Evolutionary conservation across 1,139 yeast species (phyloP).

Genomic region (Candida sp.): DNA sequence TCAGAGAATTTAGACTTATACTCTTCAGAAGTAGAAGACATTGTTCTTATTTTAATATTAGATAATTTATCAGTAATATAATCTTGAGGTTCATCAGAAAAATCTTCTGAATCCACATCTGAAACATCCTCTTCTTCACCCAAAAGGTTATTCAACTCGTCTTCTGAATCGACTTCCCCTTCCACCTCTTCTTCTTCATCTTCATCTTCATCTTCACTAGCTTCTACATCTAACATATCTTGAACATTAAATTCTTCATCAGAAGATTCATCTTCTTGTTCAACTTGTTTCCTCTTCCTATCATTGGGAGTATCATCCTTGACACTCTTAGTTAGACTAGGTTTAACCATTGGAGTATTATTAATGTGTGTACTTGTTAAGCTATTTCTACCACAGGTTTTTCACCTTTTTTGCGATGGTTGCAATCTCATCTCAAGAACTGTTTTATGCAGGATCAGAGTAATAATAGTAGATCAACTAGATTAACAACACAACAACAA

Average conservation of each 20-base stretch:
- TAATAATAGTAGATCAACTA: not conserved
- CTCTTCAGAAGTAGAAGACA: slow-evolving; percentile 34
- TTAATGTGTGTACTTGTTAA: too few relatives aligned
- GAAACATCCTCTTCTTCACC: slow-evolving; percentile 47
- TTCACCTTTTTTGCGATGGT: not conserved
- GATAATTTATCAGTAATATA: slow-evolving; percentile 56
- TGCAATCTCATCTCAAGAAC: not conserved
- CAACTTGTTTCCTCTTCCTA: slow-evolving; percentile 4
- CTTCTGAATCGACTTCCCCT: slow-evolving; percentile 46
- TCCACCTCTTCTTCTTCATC: slow-evolving; percentile 25
- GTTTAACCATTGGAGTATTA: not conserved
- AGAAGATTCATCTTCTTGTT: slow-evolving; percentile 21
- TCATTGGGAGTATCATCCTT: not conserved
- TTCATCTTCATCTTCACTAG: slow-evolving; percentile 18
- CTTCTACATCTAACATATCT: slow-evolving; percentile 19
- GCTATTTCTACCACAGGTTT: not conserved
- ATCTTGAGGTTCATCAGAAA: slow-evolving; percentile 47
- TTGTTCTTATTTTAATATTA: slow-evolving; percentile 48
- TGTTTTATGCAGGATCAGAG: not conserved
- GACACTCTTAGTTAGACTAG: not conserved
- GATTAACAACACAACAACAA: too few relatives aligned
- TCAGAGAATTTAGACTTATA: slow-evolving; percentile 65
- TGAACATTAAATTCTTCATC: slow-evolving; percentile 32
- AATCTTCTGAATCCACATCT: slow-evolving; percentile 36
- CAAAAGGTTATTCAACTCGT: slow-evolving; percentile 54